A percentile compares a stretch with the other conserved stretches of the same genome.
These are phyloP conservation scores for Neoboletus subvelutipes DNA, from an alignment of 768 basidiomycete genomes.

Conservation along the genomic window DNA sequence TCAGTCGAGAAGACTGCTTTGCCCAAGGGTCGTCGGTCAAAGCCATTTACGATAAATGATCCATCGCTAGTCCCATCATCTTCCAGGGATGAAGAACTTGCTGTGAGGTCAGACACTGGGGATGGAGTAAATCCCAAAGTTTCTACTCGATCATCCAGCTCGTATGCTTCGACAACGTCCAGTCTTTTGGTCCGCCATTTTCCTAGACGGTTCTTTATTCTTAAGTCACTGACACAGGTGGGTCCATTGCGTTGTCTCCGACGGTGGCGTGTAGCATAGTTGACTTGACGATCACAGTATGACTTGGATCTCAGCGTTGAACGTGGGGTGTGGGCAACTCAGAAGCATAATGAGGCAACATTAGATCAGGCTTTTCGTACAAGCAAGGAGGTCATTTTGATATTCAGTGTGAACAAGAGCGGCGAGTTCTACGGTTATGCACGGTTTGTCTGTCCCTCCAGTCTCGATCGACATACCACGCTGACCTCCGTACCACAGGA, in stretches of 20 bases:
- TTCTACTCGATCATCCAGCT: slow-evolving; percentile 50
- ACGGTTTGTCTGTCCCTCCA: slow-evolving; percentile 44
- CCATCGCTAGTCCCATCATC: slow-evolving; percentile 30
- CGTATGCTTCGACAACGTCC: slow-evolving; percentile 80
- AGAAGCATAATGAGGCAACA: slow-evolving; percentile 87
- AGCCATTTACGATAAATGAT: background rate
- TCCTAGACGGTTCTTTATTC: slow-evolving; percentile 88
- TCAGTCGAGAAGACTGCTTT: background rate
- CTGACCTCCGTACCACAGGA: slow-evolving; percentile 37
- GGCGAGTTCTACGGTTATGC: slow-evolving; percentile 96
- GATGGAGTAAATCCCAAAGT: slow-evolving; percentile 1
- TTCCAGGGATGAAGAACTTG: slow-evolving; percentile 44
- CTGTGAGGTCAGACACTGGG: background rate
- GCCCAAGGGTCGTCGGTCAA: background rate
- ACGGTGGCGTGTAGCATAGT: background rate
- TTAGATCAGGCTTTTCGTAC: slow-evolving; percentile 94
- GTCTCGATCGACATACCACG: background rate
- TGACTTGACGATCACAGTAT: slow-evolving; percentile 42
- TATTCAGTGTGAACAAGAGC: slow-evolving; percentile 92
- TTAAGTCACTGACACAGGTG: slow-evolving; percentile 84
- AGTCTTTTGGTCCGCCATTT: slow-evolving; percentile 75
- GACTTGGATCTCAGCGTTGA: slow-evolving; percentile 80
- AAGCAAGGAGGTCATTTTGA: slow-evolving; percentile 79
- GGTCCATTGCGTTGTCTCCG: slow-evolving; percentile 15
- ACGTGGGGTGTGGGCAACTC: slow-evolving; percentile 86